Base-by-base conservation (phyloP, 2,329 filamentous ascomycete species). In the Diaporthe sp. region DNA sequence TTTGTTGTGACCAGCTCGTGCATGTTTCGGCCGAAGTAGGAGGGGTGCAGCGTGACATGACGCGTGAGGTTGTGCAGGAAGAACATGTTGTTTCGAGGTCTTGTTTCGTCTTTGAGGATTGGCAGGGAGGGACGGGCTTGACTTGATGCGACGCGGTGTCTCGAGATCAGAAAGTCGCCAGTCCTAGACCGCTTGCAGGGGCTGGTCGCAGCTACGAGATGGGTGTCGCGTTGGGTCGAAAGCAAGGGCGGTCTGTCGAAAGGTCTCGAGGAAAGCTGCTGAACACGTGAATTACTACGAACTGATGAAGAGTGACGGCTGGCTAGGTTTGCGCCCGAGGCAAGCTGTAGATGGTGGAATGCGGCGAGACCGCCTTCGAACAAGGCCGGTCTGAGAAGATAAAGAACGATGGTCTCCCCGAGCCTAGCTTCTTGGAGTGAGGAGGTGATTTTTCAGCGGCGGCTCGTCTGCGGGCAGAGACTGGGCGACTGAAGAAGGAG, bases 1-100 rank as follows among this genome's bases (percentile, higher is more conserved):
- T 96, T 95, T 80, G 94, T 93, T 71, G 94, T 96, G 55, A 99
- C 94, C 81, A 98, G 93, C 80, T 97, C 94, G 81, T 96, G 93
- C 88, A 98, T 97, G 83, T 97, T 95, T 78, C 95, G 93, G 75
- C 96, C 96, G 83, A 99, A 98, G 87, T 97, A 99, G 17, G 96
- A 98, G 39, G 97, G 97, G 83, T 99, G 97, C 82, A 99, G 91
- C 80, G 95, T 96, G 81, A 98, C 96, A 82, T 95, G 94, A 83
- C 96, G 95, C 87, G 98, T 95, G 85, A 98, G 93, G 83, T 98
- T 96, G 86, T 98, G 95, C 79, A 99, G 94, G 88, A 99, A 99
- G 86, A 98, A 99, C 97, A 99, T 99, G 80, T 78, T 86, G 85
- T 78, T 60, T 55, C n/a, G 28, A 57, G 37, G 1, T 47, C 12